A percentile compares a stretch with the other conserved stretches of the same genome.
Evolutionary conservation across 2,329 filamentous ascomycete species (phyloP).

Genomic region (Alternaria arborescens): DNA sequence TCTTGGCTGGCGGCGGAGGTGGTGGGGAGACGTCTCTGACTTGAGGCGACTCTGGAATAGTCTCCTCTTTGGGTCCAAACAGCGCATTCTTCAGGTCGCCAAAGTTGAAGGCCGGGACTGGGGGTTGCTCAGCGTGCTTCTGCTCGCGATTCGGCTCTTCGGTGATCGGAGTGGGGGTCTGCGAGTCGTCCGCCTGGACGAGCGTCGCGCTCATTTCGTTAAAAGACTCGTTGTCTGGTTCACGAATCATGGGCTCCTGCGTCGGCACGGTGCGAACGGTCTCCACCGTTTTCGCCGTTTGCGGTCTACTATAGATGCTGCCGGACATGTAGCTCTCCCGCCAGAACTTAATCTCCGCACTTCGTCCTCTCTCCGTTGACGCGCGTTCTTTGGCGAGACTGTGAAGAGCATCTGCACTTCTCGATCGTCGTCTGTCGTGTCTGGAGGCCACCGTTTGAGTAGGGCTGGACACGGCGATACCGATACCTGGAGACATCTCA

Average conservation of each 20-base stretch:
- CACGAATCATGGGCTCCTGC: constrained; percentile 31
- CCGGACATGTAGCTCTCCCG: constrained; percentile 44
- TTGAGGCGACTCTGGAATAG: constrained; percentile 14
- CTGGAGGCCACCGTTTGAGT: constrained; percentile 24
- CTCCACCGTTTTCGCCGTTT: constrained; percentile 45
- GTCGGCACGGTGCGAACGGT: constrained; percentile 38
- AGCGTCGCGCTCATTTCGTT: constrained; percentile 37
- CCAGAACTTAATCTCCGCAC: constrained; percentile 50
- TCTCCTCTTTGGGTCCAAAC: constrained; percentile 27
- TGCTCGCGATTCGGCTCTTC: constrained; percentile 8
- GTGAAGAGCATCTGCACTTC: constrained; percentile 49
- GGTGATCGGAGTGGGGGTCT: constrained; percentile 18
- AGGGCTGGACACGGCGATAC: constrained; percentile 48
- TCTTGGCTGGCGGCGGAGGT: constrained; percentile 18
- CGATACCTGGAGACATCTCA: constrained; percentile 42
- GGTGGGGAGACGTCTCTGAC: constrained; percentile 21
- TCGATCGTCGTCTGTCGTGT: constrained; percentile 45
- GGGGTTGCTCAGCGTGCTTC: constrained; percentile 19
- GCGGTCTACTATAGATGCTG: constrained; percentile 47
- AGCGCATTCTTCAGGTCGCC: constrained; percentile 42
- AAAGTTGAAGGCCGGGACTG: constrained; percentile 49
- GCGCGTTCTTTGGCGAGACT: constrained; percentile 39
- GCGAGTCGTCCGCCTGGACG: constrained; percentile 29
- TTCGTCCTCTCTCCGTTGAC: constrained; percentile 39
- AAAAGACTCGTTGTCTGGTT: constrained; percentile 26